Percentiles rank a stretch among this genome's conserved stretches.
phyloP scores from a whole-genome alignment of 2,329 filamentous ascomycete genomes.

The Gnomoniopsis smithogilvyi region DNA sequence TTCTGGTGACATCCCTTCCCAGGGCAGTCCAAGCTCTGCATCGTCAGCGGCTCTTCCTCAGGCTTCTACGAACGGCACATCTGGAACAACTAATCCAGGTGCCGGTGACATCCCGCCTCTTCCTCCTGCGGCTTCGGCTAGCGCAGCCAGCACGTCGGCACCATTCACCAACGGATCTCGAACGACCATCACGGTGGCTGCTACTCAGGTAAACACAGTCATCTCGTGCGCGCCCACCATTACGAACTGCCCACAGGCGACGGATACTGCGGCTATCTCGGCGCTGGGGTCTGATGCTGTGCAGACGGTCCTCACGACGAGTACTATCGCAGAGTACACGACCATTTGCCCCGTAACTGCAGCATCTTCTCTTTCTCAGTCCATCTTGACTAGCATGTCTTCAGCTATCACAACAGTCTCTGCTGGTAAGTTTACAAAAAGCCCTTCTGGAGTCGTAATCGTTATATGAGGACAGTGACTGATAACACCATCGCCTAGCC shows the following conservation, averaged over 20 bases:
- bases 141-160: background rate
- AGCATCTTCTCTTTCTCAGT: background rate
- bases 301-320: background rate
- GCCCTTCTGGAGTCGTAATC: background rate
- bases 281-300: slow-evolving; percentile 1
- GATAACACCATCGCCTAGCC: background rate
- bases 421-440: background rate
- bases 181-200: slow-evolving; percentile 6
- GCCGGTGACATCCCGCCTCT: background rate
- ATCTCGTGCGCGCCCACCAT: slow-evolving; percentile 4
- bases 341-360: slow-evolving; percentile 9
- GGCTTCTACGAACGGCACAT: too few relatives aligned
- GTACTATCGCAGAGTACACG: slow-evolving; percentile 7
- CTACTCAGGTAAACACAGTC: background rate
- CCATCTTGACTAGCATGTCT: slow-evolving; percentile 3
- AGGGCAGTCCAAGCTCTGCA: too few relatives aligned
- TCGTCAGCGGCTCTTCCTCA: too few relatives aligned
- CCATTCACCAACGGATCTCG: slow-evolving; percentile 2
- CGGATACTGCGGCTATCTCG: slow-evolving; percentile 2
- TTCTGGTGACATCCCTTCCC: too few relatives aligned
- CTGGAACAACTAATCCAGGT: background rate
- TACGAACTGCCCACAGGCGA: slow-evolving; percentile 4
- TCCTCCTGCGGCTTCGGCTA: background rate
- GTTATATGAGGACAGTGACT: background rate
- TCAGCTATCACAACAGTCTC: slow-evolving; percentile 2